phyloP scores from a whole-genome alignment of 2,329 filamentous ascomycete species.

The Seiridium cupressi region DNA sequence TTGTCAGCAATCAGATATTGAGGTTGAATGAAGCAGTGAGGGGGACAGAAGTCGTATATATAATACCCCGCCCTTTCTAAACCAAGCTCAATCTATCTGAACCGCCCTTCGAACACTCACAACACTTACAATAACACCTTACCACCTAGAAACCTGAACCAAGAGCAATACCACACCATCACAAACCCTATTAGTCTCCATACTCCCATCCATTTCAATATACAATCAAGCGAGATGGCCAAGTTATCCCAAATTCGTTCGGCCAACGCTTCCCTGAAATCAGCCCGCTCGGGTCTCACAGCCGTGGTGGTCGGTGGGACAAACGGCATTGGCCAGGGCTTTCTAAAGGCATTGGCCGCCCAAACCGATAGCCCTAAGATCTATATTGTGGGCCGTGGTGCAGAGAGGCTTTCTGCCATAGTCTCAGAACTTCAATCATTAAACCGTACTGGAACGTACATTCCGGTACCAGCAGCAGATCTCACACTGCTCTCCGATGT shows the following conservation, averaged over 20 bases:
- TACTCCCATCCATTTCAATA: background rate
- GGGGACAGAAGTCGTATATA: too few relatives aligned
- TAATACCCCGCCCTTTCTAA: too few relatives aligned
- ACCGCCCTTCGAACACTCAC: too few relatives aligned
- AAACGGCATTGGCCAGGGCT: background rate
- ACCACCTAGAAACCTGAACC: too few relatives aligned
- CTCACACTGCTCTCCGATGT: constrained; percentile 1
- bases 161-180: too few relatives aligned
- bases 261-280: background rate
- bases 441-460: background rate
- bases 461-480: background rate
- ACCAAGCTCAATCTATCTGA: too few relatives aligned
- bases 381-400: background rate
- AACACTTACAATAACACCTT: too few relatives aligned
- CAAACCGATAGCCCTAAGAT: constrained; percentile 2
- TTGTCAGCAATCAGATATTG: too few relatives aligned
- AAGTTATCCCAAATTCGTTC: background rate
- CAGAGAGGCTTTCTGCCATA: background rate
- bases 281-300: background rate
- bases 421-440: background rate
- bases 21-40: too few relatives aligned
- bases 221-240: background rate
- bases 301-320: background rate
- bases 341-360: background rate
- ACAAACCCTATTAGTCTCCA: too few relatives aligned